Conservation (phyloP, 2,329 filamentous ascomycete species). For the Calonectria montana region DNA sequence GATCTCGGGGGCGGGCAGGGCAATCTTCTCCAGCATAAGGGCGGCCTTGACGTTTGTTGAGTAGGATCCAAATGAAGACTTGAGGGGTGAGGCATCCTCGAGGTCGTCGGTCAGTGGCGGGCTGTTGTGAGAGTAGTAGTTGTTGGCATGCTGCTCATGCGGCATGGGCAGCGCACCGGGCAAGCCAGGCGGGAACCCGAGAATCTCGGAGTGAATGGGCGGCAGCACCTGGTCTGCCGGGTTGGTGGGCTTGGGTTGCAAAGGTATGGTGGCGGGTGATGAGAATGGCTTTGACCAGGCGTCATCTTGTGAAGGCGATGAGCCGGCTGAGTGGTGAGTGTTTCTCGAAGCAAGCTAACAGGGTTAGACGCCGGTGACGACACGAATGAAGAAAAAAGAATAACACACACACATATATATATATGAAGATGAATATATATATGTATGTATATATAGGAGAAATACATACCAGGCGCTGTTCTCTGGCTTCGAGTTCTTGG, state of each 20-base stretch:
- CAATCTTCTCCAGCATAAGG: slow-evolving; percentile 43
- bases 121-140: slow-evolving; percentile 37
- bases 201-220: slow-evolving; percentile 36
- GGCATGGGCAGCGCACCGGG: slow-evolving; percentile 28
- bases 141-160: slow-evolving; percentile 30
- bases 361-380: slow-evolving; percentile 14
- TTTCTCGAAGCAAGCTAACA: slow-evolving; percentile 26
- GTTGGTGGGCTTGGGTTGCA: slow-evolving; percentile 30
- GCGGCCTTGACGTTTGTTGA: slow-evolving; percentile 43
- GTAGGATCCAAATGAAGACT: slow-evolving; percentile 42
- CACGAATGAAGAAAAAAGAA: not conserved
- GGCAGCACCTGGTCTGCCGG: slow-evolving; percentile 35
- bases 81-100: slow-evolving; percentile 34
- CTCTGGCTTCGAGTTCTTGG: slow-evolving; percentile 41
- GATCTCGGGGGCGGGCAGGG: slow-evolving; percentile 37
- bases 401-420: too few relatives aligned
- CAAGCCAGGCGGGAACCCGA: slow-evolving; percentile 23
- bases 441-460: not conserved
- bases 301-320: slow-evolving; percentile 36
- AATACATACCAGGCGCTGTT: slow-evolving; percentile 39
- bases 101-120: slow-evolving; percentile 43
- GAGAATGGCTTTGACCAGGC: slow-evolving; percentile 34
- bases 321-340: slow-evolving; percentile 29
- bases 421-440: not conserved
- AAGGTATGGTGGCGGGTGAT: slow-evolving; percentile 30